phyloP scores from a whole-genome alignment of 768 basidiomycete species.

The Rhodosporidiobolus sp. region DNA sequence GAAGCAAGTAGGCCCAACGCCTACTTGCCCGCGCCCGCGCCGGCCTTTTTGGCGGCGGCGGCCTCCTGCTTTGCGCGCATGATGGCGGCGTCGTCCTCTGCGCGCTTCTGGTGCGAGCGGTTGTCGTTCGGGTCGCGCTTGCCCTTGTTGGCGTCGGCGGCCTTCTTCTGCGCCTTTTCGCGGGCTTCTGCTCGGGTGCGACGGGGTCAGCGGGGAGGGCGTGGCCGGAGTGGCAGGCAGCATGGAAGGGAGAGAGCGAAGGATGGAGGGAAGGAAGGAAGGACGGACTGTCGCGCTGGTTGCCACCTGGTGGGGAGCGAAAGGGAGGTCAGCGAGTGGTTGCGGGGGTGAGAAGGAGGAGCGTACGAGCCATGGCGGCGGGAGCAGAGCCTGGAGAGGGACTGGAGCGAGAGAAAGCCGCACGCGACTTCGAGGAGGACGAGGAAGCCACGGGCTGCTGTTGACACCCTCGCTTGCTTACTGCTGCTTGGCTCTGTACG shows the following conservation, averaged over 20 bases:
- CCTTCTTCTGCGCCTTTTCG: slow-evolving; percentile 29
- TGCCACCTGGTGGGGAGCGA: slow-evolving; percentile 13
- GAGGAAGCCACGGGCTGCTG: too few species aligned
- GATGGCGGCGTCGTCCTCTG: slow-evolving; percentile 21
- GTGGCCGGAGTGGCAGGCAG: neutral
- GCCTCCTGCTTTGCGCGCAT: slow-evolving; percentile 25
- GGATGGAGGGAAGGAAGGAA: neutral
- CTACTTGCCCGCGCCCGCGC: too few species aligned
- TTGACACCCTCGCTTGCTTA: too few species aligned
- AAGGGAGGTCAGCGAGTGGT: neutral
- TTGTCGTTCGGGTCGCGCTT: slow-evolving; percentile 7
- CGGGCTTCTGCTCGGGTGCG: neutral
- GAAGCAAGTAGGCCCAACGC: too few species aligned
- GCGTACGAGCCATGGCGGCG: slow-evolving; percentile 6
- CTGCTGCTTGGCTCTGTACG: too few species aligned
- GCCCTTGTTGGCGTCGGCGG: slow-evolving; percentile 8
- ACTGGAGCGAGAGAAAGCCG: too few species aligned
- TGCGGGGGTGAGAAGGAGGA: neutral
- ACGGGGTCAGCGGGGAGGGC: neutral
- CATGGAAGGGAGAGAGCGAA: neutral
- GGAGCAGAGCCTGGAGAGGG: too few species aligned
- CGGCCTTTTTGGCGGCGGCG: too few species aligned
- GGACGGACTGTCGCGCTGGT: slow-evolving; percentile 30
- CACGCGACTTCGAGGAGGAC: too few species aligned
- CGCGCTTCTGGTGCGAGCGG: neutral